Evolutionary conservation across 2,329 filamentous ascomycete genomes (phyloP), one percentile per base, ranked within the genome.

Genomic region (Penicillium sp.): DNA sequence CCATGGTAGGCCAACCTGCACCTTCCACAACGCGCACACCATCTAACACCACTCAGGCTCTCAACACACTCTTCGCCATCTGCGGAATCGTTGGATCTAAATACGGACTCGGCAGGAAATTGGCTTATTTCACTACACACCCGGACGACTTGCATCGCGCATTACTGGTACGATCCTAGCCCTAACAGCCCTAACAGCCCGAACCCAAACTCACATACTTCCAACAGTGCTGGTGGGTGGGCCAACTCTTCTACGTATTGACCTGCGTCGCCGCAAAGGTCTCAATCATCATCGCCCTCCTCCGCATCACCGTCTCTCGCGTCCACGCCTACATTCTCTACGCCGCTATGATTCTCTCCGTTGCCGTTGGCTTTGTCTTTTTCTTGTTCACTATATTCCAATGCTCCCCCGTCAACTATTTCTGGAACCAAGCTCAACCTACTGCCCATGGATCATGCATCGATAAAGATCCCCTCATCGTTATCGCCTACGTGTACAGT

Each of bases 401-500:
- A 63, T 84, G 82, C 64, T 64, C 61, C 7, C 81, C 81, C 28
- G 69, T 81, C 22, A 63, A 69, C 14, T 76, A 75, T 35, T 83
- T 82, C 67, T 84, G 81, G 82, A 69, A 71, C 25, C 57, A 49
- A 1, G 1, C 12, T 37, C 4, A 51, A 45, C 5, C 38, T 10
- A n/a, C 14, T 10, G 38, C 75, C 0, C 66, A 72, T 3, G 72
- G 70, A 14, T 73, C 69, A 17, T 82, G 80, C 59, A 57, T 81
- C 37, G 59, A 70, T 16, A 67, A 65, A 9, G 65, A 75, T 0
- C 69, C 81, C 43, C 77, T 86, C 17, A 77, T 82, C 37, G 77
- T 70, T 12, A 75, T 84, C 33, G 80, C 77, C 0, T 81, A 82
- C 51, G 58, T 80, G 2, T 82, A 82, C 64, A 81, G 78, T 51